Base-by-base conservation (phyloP, 2,329 filamentous ascomycete genomes). In the Ophiostoma tasmaniense region DNA sequence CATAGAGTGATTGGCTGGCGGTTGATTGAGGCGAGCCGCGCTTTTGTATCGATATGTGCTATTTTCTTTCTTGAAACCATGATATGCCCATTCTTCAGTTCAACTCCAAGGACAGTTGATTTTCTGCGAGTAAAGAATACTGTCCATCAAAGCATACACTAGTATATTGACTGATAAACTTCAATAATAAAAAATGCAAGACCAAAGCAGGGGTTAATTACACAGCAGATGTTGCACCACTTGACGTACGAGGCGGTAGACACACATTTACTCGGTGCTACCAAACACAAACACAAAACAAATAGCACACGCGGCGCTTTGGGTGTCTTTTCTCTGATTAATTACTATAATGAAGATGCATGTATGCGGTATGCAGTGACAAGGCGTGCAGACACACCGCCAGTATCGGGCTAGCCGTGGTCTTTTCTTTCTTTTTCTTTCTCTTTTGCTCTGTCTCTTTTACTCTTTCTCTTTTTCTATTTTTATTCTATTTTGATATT, bases 231-330 rank as follows among this genome's bases (percentile, higher is more conserved):
- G 55, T 61, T 61, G 55, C 55, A 61, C 55, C 55, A 61, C 55
- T 61, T 61, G 55, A 61, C 55, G 22, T 61, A 61, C 55, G 55
- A 61, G 25, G 55, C 55, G 55, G 55, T 61, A 61, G 55, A 30
- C 55, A 33, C n/a, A 61, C 25, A 30, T 4, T 20, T 17, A 30
- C 50, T 25, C 14, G 7, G 55, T 61, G 55, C 13, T 30, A 55
- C 50, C 50, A 25, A 25, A 22, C 50, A 55, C 50, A 55, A 13
- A 25, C 50, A 55, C 42, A 55, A 55, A 55, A 55, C 50, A 33
- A 33, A 33, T 6, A 33, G 50, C 55, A 61, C 25, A 61, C 25
- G 55, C 55, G 55, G 55, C 55, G 25, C 55, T 14, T 17, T 61
- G 55, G 20, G 25, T 30, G 7, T n/a, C 20, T 25, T 4, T 50